Percentiles rank a stretch among this genome's conserved stretches.
phyloP scores from a whole-genome alignment of 169 alveolate genomes.

The Plasmodium chabaudi region DNA sequence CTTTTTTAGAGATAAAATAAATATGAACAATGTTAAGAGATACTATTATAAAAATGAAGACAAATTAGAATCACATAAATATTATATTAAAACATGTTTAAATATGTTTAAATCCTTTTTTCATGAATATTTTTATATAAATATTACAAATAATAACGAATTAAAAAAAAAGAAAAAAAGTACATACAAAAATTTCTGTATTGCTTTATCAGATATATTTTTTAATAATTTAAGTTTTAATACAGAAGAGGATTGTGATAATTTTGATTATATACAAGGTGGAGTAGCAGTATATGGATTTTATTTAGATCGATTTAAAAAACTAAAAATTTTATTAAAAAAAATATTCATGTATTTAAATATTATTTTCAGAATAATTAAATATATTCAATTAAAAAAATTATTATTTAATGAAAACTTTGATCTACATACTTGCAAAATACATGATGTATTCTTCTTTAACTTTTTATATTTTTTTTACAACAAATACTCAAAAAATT shows the following conservation, averaged over 20 bases:
- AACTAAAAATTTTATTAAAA: conserved; percentile 36
- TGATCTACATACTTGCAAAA: conserved; percentile 72
- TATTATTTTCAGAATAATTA: conserved; percentile 34
- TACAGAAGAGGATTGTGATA: conserved; percentile 10
- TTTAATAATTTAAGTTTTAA: conserved; percentile 55
- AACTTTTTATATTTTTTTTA: conserved; percentile 70
- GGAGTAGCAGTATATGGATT: conserved; percentile 59
- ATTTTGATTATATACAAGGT: conserved; percentile 59
- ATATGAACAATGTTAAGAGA: conserved; percentile 25
- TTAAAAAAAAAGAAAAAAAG: conserved; percentile 53
- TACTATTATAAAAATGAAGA: conserved; percentile 48
- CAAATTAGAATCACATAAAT: conserved; percentile 40
- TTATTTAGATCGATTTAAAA: conserved; percentile 44
- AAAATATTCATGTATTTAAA: conserved; percentile 72
- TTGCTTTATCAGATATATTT: conserved; percentile 65
- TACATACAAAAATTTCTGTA: conserved; percentile 50
- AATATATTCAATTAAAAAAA: conserved; percentile 55
- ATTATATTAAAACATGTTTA: conserved; percentile 51
- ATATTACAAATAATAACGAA: conserved; percentile 39
- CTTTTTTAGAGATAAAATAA: conserved; percentile 34
- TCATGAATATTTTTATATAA: conserved; percentile 63
- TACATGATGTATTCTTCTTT: conserved; percentile 66
- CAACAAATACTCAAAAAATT: conserved; percentile 49
- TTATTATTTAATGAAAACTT: conserved; percentile 31
- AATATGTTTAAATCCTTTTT: conserved; percentile 48